phyloP scores from a whole-genome alignment of 2,329 filamentous ascomycete species.

The Fusarium sp. region DNA sequence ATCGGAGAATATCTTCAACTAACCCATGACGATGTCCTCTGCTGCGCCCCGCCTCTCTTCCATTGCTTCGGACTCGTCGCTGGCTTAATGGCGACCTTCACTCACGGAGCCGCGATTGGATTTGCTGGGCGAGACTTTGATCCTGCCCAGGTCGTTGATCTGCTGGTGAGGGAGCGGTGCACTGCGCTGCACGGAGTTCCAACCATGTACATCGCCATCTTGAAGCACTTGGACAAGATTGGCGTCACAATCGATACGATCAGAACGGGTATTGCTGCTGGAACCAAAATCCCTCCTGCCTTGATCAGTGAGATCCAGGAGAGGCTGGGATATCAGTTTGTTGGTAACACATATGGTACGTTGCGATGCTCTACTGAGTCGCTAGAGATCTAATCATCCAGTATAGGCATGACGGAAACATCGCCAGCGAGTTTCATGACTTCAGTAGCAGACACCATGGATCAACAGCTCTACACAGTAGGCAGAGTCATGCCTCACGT shows the following conservation, averaged over 20 bases:
- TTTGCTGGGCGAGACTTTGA: neutral
- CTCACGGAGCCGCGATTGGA: neutral
- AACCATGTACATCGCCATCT: neutral
- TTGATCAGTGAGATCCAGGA: neutral
- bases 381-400: neutral
- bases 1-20: neutral
- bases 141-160: neutral
- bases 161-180: neutral
- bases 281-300: neutral
- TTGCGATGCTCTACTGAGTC: neutral
- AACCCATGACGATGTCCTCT: neutral
- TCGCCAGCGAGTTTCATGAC: constrained; percentile 25
- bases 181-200: neutral
- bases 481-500: constrained; percentile 3
- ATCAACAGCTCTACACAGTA: constrained; percentile 8
- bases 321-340: neutral
- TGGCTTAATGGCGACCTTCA: neutral
- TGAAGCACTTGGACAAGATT: neutral
- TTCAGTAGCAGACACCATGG: constrained; percentile 1
- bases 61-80: neutral
- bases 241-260: neutral
- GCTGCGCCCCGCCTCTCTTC: neutral
- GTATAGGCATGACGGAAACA: constrained; percentile 20
- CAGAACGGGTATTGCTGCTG: neutral
- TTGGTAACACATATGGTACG: neutral